Base-by-base conservation (phyloP, 1,284 basidiomycete species). In the Leccinum griseonigrum region DNA sequence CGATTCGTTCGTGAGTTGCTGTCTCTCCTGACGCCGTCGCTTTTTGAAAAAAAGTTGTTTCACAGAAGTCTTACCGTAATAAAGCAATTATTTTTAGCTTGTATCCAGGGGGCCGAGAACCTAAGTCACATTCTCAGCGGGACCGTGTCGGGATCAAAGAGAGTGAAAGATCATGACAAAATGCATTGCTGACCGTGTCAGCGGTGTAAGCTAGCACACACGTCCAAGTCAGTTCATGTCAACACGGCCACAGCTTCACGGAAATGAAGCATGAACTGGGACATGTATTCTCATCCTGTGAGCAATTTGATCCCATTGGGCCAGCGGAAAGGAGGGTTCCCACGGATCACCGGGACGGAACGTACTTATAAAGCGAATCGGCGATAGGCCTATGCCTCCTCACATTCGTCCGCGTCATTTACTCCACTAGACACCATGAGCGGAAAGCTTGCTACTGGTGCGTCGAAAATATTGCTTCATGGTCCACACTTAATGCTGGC, bases 361-460 rank as follows among this genome's bases (percentile, higher is more conserved):
- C 14, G 38, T 60, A 62, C 69, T 29, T 29, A 52, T 16, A 26
- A 22, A 43, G 40, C 40, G n/a, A 38, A 16, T 38, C 36, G 36
- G 36, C 36, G 36, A 46, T 36, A 29, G 28, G 7, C 26, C 26
- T 56, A 54, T 48, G 18, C 50, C 46, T 38, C 32, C 57, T 48
- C 36, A 53, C 60, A 50, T 56, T 57, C 48, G 48, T 59, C 60
- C 59, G 34, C 56, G 43, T 58, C 60, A 59, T 52, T 61, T 13
- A 48, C 54, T 48, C 22, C 53, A 34, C 16, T 40, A 29, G 34
- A 46, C 38, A 74, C 52, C 64, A 85, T 85, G 84, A 81, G 77
- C 66, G 84, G 84, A 70, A 81, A 77, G 65, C 77, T 81, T 63
- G 81, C 84, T 57, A 81, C 83, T 71, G 82, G 84, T 83, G 64